Base-by-base conservation (phyloP, 768 basidiomycete species). In the Serendipita indica region DNA sequence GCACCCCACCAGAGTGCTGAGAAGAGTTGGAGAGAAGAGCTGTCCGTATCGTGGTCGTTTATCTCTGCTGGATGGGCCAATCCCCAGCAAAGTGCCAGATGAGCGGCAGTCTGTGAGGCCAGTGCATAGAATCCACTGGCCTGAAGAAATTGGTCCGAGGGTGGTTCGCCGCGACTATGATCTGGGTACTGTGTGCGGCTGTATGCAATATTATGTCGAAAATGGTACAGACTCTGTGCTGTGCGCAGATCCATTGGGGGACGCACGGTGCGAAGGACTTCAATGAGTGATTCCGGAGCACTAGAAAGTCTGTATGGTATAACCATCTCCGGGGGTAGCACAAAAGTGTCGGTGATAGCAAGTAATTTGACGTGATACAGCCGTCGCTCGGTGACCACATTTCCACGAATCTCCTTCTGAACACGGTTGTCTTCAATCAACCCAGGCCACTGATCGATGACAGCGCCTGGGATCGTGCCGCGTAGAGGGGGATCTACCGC, bases 1-100 rank as follows among this genome's bases (percentile, higher is more conserved):
- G 49, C n/a, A n/a, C 49, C 49, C 49, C 49, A 54, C 49, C 49
- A 54, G n/a, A 54, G n/a, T n/a, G 25, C 49, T 3, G 49, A 54
- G n/a, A 54, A 54, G 22, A 16, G n/a, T 25, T 7, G 5, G 41
- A 18, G 27, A 18, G n/a, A 6, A 18, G 32, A 4, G 32, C 10
- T 33, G 5, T 54, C 30, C 25, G 30, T 27, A n/a, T 37, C 35
- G 10, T 33, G 32, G 25, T 37, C 35, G 10, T 37, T n/a, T n/a
- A n/a, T 37, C 10, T 37, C 35, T 10, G 35, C 10, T 10, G 49
- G 49, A 20, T 54, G 12, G 7, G 49, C 49, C 16, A 54, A 54
- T 22, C 49, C 25, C 49, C 49, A 54, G 12, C 4, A 28, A 25
- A 54, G 32, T 18, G 25, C 49, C 16, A 54, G 49, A 7, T 28